Evolutionary conservation across 164 flowering plant species (phyloP).

Genomic region (Echeveria elegans): DNA sequence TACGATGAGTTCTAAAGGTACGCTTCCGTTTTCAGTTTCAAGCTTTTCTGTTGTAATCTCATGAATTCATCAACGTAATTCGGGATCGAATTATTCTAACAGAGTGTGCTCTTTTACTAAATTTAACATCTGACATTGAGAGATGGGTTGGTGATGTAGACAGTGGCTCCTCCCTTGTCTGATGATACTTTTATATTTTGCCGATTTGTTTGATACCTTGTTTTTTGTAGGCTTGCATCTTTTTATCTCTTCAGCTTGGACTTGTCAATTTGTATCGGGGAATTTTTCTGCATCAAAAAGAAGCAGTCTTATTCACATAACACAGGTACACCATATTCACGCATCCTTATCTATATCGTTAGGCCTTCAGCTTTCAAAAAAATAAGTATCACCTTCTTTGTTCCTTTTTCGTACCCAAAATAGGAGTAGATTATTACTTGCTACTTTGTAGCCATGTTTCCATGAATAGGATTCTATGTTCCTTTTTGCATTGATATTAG

Average conservation of each 20-base stretch:
- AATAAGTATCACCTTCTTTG: neutral
- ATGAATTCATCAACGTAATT: too few relatives aligned
- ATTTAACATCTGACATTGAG: conserved; percentile 17
- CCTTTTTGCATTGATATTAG: neutral
- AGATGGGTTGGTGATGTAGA: conserved; percentile 12
- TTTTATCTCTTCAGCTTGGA: conserved; percentile 1
- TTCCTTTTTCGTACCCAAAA: neutral
- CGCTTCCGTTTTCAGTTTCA: too few relatives aligned
- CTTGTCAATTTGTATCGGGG: neutral
- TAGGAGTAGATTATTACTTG: neutral
- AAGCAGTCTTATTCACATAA: neutral
- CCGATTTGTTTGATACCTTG: neutral
- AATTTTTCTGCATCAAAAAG: neutral
- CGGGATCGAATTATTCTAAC: too few relatives aligned
- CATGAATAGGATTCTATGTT: neutral
- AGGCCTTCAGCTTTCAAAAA: neutral
- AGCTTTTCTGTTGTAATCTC: too few relatives aligned
- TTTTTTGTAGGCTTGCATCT: conserved; percentile 8
- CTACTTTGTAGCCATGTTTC: neutral
- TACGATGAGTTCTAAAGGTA: too few relatives aligned
- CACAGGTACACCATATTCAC: neutral
- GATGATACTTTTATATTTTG: neutral
- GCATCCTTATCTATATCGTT: neutral
- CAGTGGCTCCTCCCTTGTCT: conserved; percentile 6
- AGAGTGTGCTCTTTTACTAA: too few relatives aligned